Conservation (phyloP, 192 early-diverging fungal genomes). For the Gonapodya sp. region DNA sequence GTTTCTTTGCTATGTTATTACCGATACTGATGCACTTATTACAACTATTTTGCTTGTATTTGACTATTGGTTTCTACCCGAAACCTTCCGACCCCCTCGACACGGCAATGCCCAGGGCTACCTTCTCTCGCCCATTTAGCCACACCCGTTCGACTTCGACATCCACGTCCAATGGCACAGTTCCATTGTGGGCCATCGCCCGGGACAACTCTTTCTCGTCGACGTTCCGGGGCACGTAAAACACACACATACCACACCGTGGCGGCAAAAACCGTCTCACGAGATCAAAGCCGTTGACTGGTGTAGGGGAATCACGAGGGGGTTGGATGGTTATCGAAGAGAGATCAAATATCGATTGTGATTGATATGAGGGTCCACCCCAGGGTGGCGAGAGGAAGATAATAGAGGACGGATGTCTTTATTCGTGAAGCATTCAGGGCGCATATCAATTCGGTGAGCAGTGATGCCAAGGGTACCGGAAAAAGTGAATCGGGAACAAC, state of each 20-base stretch:
- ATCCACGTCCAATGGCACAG: not conserved
- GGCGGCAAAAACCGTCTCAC: not conserved
- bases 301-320: not conserved
- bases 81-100: too few relatives aligned
- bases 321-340: not conserved
- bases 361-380: not conserved
- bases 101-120: not conserved
- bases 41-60: too few relatives aligned
- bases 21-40: too few relatives aligned
- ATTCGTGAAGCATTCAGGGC: not conserved
- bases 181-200: not conserved
- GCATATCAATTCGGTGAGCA: not conserved
- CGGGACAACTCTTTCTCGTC: not conserved
- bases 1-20: too few relatives aligned
- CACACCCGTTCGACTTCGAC: constrained; percentile 2
- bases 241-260: not conserved
- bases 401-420: not conserved
- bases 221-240: not conserved
- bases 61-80: too few relatives aligned
- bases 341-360: not conserved
- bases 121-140: not conserved
- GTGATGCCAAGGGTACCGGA: too few relatives aligned
- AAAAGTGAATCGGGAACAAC: not conserved
- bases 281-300: not conserved
- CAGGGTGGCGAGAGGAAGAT: constrained; percentile 6